These are phyloP conservation scores for Candida glucosophila DNA, from an alignment of 1,139 yeast genomes.

Conservation along the genomic window DNA sequence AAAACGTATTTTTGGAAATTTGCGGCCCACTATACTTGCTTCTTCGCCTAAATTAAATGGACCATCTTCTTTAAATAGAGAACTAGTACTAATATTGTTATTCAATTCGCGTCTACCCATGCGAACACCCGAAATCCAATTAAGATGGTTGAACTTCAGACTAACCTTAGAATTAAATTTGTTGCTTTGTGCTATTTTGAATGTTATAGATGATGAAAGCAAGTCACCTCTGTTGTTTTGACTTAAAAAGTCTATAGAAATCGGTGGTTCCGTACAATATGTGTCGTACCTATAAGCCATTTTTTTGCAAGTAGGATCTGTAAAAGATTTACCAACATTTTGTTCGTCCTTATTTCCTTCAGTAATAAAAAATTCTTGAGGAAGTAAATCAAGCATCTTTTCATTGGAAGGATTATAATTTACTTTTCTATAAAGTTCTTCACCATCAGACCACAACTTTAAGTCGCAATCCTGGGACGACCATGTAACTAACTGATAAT, in stretches of 20 bases:
- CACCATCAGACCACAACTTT: conserved; percentile 71
- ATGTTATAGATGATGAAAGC: conserved; percentile 27
- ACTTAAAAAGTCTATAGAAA: conserved; percentile 25
- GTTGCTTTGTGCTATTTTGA: conserved; percentile 24
- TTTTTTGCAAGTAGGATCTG: conserved; percentile 9
- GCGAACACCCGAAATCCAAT: conserved; percentile 92
- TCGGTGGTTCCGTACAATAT: conserved; percentile 32
- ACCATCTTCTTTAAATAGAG: conserved; percentile 28
- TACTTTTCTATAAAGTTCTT: conserved; percentile 49
- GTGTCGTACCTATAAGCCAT: conserved; percentile 20
- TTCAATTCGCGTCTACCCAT: conserved; percentile 47
- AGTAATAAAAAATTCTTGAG: too few relatives aligned
- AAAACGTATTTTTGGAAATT: conserved; percentile 78
- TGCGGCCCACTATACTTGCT: conserved; percentile 81
- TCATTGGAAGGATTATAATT: conserved; percentile 41
- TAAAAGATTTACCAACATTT: conserved; percentile 13
- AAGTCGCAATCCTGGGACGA: conserved; percentile 74
- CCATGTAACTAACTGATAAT: conserved; percentile 90
- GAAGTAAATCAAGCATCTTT: conserved; percentile 13
- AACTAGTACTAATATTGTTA: conserved; percentile 9
- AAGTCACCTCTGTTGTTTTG: conserved; percentile 26
- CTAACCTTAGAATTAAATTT: conserved; percentile 15
- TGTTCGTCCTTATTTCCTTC: too few relatives aligned
- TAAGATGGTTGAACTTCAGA: conserved; percentile 55
- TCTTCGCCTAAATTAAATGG: conserved; percentile 84